Percentiles rank a stretch among this genome's conserved stretches.
Conservation (phyloP, 1,139 yeast genomes). For the Groenewaldozyma auringiensis region DNA sequence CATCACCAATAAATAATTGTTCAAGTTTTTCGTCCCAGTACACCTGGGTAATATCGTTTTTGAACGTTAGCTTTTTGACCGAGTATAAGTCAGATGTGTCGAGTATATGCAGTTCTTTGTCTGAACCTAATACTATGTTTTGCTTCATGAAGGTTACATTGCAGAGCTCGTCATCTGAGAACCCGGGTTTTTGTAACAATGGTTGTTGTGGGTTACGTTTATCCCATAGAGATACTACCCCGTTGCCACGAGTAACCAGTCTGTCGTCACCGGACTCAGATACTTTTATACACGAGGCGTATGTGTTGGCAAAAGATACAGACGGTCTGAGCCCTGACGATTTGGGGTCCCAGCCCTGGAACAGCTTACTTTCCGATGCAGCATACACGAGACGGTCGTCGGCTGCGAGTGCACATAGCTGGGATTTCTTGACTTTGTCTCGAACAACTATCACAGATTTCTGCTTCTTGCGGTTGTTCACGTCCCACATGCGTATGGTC, state of each 20-base stretch:
- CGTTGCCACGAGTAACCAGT: conserved; percentile 26
- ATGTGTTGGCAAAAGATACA: conserved; percentile 21
- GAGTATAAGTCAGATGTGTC: conserved; percentile 33
- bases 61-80: conserved; percentile 20
- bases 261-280: conserved; percentile 17
- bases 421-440: conserved; percentile 18
- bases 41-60: conserved; percentile 21
- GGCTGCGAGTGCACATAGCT: conserved; percentile 22
- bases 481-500: conserved; percentile 34
- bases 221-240: conserved; percentile 33
- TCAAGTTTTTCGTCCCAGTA: conserved; percentile 29
- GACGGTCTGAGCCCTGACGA: conserved; percentile 27
- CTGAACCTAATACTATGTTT: conserved; percentile 24
- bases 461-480: conserved; percentile 20
- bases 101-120: conserved; percentile 27
- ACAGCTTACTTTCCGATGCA: conserved; percentile 19
- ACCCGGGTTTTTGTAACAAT: conserved; percentile 23
- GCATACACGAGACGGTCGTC: conserved; percentile 14
- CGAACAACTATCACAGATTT: conserved; percentile 28
- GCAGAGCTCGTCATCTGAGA: conserved; percentile 23
- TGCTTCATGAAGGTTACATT: conserved; percentile 21
- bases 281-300: conserved; percentile 18
- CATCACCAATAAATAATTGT: conserved; percentile 33
- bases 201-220: conserved; percentile 29
- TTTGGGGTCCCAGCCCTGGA: conserved; percentile 29